Evolutionary conservation across 192 early-diverging fungal genomes (phyloP), one percentile per base, ranked within the genome.

Genomic region (Allomyces arbusculus): DNA sequence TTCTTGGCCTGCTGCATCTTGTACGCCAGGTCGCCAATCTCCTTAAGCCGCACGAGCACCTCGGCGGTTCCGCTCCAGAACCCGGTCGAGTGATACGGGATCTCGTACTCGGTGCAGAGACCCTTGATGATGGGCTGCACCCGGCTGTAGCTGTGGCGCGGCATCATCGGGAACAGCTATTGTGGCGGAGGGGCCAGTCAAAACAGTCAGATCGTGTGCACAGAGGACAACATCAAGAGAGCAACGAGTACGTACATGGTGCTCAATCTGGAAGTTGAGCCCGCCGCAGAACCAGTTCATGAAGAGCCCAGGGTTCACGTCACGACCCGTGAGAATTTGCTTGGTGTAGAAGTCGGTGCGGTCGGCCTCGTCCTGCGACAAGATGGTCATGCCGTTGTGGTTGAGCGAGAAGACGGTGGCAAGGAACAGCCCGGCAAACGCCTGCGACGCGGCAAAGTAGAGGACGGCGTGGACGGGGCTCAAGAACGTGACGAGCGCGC

Each of bases 351-450:
- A 91, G 66, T 89, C 84, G 76, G 85, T 84, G 5, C 78, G 69
- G 19, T 78, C 72, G 61, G 84, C 75, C 69, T 88, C 77, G 58
- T 83, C 74, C 61, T 75, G 66, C 10, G 82, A 78, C 71, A 87
- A 85, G 25, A 91, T 76, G n/a, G 87, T 83, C 88, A 89, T 91
- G 64, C 89, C 89, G 73, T 83, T 87, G 75, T 91, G 89, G 74
- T 91, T 91, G 28, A 91, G 71, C 23, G 84, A 80, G 66, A 91
- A 90, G 9, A 89, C 87, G 64, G 85, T 68, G 24, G 87, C 86
- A 55, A 91, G 70, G 62, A 87, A 72, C 62, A 88, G 78, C 23
- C 89, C 89, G 64, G 82, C 83, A 12, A 77, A 77, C 43, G 81
- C 73, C 69, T 91, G 86, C 23, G 81, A 73, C 23, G 83, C 66